Evolutionary conservation across 305 asterid species (phyloP).

Genomic region (Withania somnifera): DNA sequence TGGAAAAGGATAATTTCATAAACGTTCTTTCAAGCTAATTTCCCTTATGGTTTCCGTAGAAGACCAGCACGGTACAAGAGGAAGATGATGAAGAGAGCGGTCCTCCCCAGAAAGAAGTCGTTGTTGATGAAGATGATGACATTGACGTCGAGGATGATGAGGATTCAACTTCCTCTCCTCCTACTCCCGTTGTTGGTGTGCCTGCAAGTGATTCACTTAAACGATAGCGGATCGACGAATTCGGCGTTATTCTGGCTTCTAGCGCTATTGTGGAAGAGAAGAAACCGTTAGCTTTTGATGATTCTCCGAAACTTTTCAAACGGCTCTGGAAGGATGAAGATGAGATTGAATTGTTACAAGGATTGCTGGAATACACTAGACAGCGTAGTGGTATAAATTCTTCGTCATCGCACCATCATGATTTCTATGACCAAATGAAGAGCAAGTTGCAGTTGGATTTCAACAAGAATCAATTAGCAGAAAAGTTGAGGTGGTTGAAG

Average conservation of each 20-base stretch:
- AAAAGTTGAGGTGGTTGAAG: constrained; percentile 78
- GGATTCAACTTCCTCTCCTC: constrained; percentile 32
- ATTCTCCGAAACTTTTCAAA: constrained; percentile 76
- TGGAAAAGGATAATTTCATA: too few species aligned
- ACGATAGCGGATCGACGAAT: constrained; percentile 18
- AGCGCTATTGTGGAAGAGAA: constrained; percentile 15
- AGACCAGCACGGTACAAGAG: constrained; percentile 26
- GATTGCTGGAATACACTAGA: constrained; percentile 69
- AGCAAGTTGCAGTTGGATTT: constrained; percentile 79
- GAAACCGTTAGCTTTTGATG: constrained; percentile 49
- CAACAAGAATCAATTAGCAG: constrained; percentile 81
- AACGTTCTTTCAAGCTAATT: too few species aligned
- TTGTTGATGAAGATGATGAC: constrained; percentile 1
- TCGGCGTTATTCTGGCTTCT: constrained; percentile 6
- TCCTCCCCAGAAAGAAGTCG: background rate
- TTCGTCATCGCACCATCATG: constrained; percentile 57
- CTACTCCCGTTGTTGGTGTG: constrained; percentile 26
- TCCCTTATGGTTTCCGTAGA: constrained; percentile 16
- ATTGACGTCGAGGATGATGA: constrained; percentile 27
- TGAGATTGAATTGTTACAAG: constrained; percentile 84
- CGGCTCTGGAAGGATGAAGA: constrained; percentile 95
- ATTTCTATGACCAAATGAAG: constrained; percentile 85
- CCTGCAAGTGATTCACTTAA: constrained; percentile 22
- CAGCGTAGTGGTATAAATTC: constrained; percentile 54
- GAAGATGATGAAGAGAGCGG: background rate